Evolutionary conservation across 2,329 filamentous ascomycete species (phyloP).

Genomic region (Botrytis fragariae): DNA sequence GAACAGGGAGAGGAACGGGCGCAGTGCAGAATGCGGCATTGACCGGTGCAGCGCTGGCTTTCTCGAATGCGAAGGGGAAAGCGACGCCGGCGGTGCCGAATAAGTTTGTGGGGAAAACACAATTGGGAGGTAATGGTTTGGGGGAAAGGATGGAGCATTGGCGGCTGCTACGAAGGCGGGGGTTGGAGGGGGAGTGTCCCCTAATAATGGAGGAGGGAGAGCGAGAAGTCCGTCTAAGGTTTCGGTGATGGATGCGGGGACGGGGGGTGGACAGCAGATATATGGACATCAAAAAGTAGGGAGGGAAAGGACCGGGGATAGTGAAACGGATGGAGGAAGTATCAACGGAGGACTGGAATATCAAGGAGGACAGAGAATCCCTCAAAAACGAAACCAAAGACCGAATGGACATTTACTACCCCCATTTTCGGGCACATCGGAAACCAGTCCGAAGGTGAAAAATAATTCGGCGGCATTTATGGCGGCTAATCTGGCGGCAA

Average conservation of each 20-base stretch:
- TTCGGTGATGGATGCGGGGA: slow-evolving; percentile 6
- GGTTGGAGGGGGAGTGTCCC: slow-evolving; percentile 6
- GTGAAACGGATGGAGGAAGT: slow-evolving; percentile 3
- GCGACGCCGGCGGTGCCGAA: background rate
- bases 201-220: slow-evolving; percentile 8
- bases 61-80: slow-evolving; percentile 2
- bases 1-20: background rate
- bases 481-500: slow-evolving; percentile 61
- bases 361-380: background rate
- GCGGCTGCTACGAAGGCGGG: slow-evolving; percentile 44
- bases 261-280: background rate
- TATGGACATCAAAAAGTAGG: slow-evolving; percentile 7
- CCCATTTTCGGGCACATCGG: background rate
- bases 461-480: slow-evolving; percentile 52
- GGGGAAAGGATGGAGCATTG: slow-evolving; percentile 45
- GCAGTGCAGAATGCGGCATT: slow-evolving; percentile 9
- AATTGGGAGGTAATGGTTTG: background rate
- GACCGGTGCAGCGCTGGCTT: slow-evolving; percentile 8
- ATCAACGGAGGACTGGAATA: background rate
- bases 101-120: background rate
- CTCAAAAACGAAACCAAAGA: slow-evolving; percentile 8
- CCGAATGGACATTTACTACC: slow-evolving; percentile 10
- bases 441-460: background rate
- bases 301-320: slow-evolving; percentile 18
- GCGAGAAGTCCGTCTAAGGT: slow-evolving; percentile 20